These are phyloP conservation scores for Stachybotrys elegans DNA, from an alignment of 2,329 filamentous ascomycete genomes.

Conservation along the genomic window DNA sequence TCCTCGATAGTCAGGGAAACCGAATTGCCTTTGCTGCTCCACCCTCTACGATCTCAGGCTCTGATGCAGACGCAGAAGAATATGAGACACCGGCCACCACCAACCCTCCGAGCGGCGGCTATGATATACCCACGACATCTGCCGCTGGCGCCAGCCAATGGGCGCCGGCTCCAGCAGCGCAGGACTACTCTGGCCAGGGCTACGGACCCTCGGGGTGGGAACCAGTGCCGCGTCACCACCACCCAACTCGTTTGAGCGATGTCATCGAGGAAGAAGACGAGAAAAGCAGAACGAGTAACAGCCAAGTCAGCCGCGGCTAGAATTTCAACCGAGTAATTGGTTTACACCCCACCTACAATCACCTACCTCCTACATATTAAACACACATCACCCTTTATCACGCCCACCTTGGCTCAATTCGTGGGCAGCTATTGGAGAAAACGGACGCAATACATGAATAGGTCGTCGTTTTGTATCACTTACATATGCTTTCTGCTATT, in stretches of 20 bases:
- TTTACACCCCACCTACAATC: background rate
- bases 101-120: constrained; percentile 29
- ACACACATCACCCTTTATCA: no score
- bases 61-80: constrained; percentile 51
- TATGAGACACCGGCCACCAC: constrained; percentile 49
- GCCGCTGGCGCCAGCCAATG: constrained; percentile 28
- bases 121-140: constrained; percentile 24
- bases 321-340: constrained; percentile 16
- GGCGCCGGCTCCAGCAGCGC: constrained; percentile 31
- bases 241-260: constrained; percentile 83
- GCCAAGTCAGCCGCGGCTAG: constrained; percentile 49
- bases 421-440: no score
- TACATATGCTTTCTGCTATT: background rate
- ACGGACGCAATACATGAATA: no score
- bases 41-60: constrained; percentile 38
- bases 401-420: no score
- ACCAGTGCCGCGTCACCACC: constrained; percentile 70
- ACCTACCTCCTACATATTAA: no score
- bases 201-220: constrained; percentile 72
- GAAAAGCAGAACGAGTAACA: constrained; percentile 68
- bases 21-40: constrained; percentile 48
- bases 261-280: constrained; percentile 85
- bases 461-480: no score
- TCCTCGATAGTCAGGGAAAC: constrained; percentile 56
- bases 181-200: constrained; percentile 63